Evolutionary conservation across 2,329 filamentous ascomycete species (phyloP), one percentile per base, ranked within the genome.

Genomic region (Penicillium palitans): DNA sequence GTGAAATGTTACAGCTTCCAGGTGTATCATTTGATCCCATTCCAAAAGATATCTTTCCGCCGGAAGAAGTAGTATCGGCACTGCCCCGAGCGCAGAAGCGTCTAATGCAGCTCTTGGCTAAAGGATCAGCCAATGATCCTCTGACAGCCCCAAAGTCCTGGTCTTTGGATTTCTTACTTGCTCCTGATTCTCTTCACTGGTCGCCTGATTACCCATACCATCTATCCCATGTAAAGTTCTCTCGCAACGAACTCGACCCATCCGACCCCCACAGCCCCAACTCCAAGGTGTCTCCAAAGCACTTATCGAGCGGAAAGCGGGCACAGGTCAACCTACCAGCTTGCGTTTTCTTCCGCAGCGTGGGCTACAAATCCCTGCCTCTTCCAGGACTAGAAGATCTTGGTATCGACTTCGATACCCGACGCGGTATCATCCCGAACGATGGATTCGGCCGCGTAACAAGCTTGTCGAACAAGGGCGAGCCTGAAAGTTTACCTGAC

Each of bases 321-420:
- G 74, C 74, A 4, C 68, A 76, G 2, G 58, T 82, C 3, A 72
- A 81, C 4, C 66, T 96, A 6, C 80, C 85, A 0, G 87, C 91
- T 0, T 83, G 87, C 6, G 72, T 93, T 4, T 92, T 91, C 17
- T 97, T 99, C 77, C 87, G 92, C 19, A 96, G 91, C n/a, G 93
- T 99, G 44, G 95, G 95, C 7, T 99, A 99, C 78, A 91, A 91
- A 67, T 93, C 92, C 0, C 83, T 88, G 33, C 81, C 91, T 0
- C 78, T 99, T 0, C 83, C 86, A 0, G 93, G 91, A 0, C 88
- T 98, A 63, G 75, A 74, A 8, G 84, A 89, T 5, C 78, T 93
- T 0, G 88, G 87, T 2, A 86, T 97, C 44, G 85, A 87, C 9
- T 99, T 99, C 69, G 87, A 98, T 71, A 75, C 83, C 1, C 79